These are phyloP conservation scores for Lupinus albus DNA, from an alignment of 306 rosid species.

Conservation along the genomic window DNA sequence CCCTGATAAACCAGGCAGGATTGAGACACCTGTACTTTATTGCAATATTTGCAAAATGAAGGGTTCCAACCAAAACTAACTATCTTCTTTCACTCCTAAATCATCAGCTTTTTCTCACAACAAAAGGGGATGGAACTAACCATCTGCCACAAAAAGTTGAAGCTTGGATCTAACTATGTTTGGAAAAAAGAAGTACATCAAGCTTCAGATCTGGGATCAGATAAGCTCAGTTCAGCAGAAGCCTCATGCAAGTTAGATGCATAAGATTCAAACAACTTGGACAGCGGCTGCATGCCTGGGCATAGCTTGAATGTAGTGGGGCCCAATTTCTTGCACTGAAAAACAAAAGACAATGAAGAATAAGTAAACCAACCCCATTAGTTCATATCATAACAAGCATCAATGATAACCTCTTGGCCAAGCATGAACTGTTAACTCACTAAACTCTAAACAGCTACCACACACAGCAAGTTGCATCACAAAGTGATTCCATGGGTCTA, in stretches of 20 bases:
- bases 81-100: slow-evolving; percentile 56
- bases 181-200: slow-evolving; percentile 47
- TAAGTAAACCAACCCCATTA: slow-evolving; percentile 29
- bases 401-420: slow-evolving; percentile 12
- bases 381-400: slow-evolving; percentile 16
- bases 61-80: slow-evolving; percentile 69
- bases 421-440: not conserved
- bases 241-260: slow-evolving; percentile 61
- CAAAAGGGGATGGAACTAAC: slow-evolving; percentile 59
- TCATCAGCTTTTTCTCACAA: slow-evolving; percentile 55
- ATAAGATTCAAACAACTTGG: slow-evolving; percentile 63
- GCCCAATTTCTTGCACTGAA: slow-evolving; percentile 63
- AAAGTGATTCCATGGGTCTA: slow-evolving; percentile 5
- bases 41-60: slow-evolving; percentile 82
- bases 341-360: slow-evolving; percentile 28
- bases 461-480: slow-evolving; percentile 11
- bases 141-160: slow-evolving; percentile 70
- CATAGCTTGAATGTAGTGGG: slow-evolving; percentile 57
- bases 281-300: slow-evolving; percentile 70
- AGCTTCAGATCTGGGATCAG: slow-evolving; percentile 76
- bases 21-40: slow-evolving; percentile 73
- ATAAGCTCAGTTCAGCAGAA: slow-evolving; percentile 64
- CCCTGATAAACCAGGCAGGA: slow-evolving; percentile 54
- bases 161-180: slow-evolving; percentile 55
- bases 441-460: not conserved